phyloP scores from a whole-genome alignment of 306 rosid species.

The Rosa lucieae region DNA sequence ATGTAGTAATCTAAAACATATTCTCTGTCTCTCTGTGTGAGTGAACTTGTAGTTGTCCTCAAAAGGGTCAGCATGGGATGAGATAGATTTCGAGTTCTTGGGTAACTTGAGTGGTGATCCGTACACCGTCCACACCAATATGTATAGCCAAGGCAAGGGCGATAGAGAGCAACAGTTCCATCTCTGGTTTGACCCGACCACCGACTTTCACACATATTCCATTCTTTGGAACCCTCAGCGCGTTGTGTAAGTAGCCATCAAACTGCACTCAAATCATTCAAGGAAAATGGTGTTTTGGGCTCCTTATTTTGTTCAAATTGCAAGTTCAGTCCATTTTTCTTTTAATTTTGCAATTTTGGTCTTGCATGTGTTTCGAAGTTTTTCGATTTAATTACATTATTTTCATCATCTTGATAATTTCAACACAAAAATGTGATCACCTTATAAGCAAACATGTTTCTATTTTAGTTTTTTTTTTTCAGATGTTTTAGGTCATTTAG shows the following conservation, averaged over 20 bases:
- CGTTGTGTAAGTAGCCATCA: constrained; percentile 41
- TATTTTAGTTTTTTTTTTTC: no score
- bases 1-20: neutral
- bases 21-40: neutral
- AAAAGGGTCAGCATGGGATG: constrained; percentile 67
- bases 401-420: no score
- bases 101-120: constrained; percentile 77
- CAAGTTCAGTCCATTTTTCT: no score
- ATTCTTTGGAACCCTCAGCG: constrained; percentile 63
- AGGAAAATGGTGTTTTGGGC: neutral
- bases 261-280: neutral
- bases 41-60: constrained; percentile 47
- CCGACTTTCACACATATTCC: constrained; percentile 69
- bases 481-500: neutral
- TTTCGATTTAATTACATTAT: no score
- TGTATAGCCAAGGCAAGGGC: constrained; percentile 70
- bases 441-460: no score
- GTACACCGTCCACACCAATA: constrained; percentile 65
- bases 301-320: no score
- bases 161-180: constrained; percentile 74
- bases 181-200: constrained; percentile 81
- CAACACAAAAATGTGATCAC: no score
- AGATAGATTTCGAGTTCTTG: constrained; percentile 70
- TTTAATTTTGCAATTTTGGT: no score
- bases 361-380: no score